phyloP scores from a whole-genome alignment of 106 monocot species.

The Alisma plantagoaquatica region DNA sequence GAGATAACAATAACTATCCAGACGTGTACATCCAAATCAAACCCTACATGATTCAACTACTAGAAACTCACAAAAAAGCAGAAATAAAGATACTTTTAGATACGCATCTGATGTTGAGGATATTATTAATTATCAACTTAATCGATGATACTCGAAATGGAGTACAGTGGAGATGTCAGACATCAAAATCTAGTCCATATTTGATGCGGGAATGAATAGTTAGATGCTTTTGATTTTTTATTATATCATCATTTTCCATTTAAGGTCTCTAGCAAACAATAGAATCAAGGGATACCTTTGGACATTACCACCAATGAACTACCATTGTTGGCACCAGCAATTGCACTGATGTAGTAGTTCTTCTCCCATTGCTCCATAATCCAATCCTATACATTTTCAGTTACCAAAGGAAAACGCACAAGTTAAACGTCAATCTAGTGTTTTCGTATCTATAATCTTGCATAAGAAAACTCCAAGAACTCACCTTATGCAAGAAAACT shows the following conservation, averaged over 20 bases:
- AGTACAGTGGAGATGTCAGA: not conserved
- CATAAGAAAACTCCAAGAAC: not conserved
- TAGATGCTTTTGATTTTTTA: too few relatives aligned
- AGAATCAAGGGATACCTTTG: slow-evolving; percentile 37
- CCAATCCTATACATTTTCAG: slow-evolving; percentile 56
- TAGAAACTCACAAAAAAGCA: too few relatives aligned
- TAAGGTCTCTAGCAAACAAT: too few relatives aligned
- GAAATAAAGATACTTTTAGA: too few relatives aligned
- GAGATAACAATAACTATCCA: too few relatives aligned
- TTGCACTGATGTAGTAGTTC: slow-evolving; percentile 85
- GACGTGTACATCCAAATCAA: too few relatives aligned
- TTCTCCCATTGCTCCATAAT: slow-evolving; percentile 99
- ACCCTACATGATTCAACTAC: too few relatives aligned
- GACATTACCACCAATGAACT: slow-evolving; percentile 98
- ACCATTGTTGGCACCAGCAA: slow-evolving; percentile 87
- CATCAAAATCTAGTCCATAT: not conserved
- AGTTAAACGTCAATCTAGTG: not conserved
- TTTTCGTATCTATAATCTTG: too few relatives aligned
- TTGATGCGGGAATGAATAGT: not conserved
- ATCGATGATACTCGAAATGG: not conserved
- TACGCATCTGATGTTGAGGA: too few relatives aligned
- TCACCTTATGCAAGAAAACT: slow-evolving; percentile 81
- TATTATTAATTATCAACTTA: too few relatives aligned
- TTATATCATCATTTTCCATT: too few relatives aligned
- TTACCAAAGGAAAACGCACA: not conserved